Evolutionary conservation across 2,329 filamentous ascomycete genomes (phyloP).

Genomic region (Trichoderma oligosporum): DNA sequence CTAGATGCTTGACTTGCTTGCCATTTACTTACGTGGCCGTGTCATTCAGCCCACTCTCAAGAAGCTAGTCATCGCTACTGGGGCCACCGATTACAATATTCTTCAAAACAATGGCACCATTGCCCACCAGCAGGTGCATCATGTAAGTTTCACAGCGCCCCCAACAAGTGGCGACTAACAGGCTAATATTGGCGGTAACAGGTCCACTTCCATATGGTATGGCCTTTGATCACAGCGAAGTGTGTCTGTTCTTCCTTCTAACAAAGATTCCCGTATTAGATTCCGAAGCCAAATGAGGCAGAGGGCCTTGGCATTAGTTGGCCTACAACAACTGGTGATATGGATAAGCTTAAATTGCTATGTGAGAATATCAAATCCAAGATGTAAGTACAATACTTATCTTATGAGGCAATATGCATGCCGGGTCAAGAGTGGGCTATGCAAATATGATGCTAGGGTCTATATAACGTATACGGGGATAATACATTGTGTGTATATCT

Average conservation of each 20-base stretch:
- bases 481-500: constrained; percentile 3
- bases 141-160: constrained; percentile 55
- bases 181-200: constrained; percentile 32
- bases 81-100: constrained; percentile 81
- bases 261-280: constrained; percentile 46
- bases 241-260: background rate
- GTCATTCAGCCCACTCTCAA: constrained; percentile 55
- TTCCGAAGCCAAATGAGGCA: constrained; percentile 82
- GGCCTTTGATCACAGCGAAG: constrained; percentile 21
- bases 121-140: constrained; percentile 88
- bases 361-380: constrained; percentile 83
- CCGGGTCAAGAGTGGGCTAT: background rate
- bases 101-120: constrained; percentile 92
- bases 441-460: background rate
- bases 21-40: background rate
- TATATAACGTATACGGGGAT: background rate
- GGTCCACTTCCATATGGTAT: constrained; percentile 92
- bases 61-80: constrained; percentile 74
- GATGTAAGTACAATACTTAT: constrained; percentile 56
- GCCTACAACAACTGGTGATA: constrained; percentile 72
- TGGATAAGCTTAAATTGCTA: constrained; percentile 76
- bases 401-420: background rate
- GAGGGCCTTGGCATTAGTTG: constrained; percentile 79
- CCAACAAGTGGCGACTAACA: background rate
- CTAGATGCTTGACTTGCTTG: background rate